Percentiles rank a stretch among this genome's conserved stretches.
These are phyloP conservation scores for Talaromyces thailandensis DNA, from an alignment of 495 filamentous ascomycete genomes.

Conservation along the genomic window DNA sequence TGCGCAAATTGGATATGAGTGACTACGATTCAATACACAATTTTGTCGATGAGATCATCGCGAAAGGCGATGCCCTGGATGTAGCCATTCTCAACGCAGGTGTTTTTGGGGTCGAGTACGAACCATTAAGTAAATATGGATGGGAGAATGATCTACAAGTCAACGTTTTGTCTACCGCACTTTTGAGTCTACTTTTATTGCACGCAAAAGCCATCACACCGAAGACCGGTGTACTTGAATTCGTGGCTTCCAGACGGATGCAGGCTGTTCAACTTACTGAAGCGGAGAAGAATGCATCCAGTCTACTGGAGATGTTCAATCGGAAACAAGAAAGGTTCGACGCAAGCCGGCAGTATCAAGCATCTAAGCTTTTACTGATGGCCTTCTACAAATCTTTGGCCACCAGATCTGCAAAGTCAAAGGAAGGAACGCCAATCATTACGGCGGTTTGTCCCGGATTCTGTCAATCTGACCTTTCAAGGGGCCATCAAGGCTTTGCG, in stretches of 20 bases:
- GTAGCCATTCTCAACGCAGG: constrained; percentile 19
- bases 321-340: background rate
- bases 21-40: constrained; percentile 18
- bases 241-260: constrained; percentile 1
- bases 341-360: constrained; percentile 6
- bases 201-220: constrained; percentile 13
- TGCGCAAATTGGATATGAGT: constrained; percentile 18
- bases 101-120: background rate
- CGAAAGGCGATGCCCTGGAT: constrained; percentile 6
- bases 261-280: constrained; percentile 1
- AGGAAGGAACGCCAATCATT: constrained; percentile 6
- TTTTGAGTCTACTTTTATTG: constrained; percentile 29
- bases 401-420: background rate
- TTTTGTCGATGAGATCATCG: constrained; percentile 13
- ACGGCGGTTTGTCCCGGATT: constrained; percentile 10
- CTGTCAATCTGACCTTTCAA: constrained; percentile 7
- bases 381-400: constrained; percentile 4
- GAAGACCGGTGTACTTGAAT: background rate
- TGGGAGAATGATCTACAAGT: constrained; percentile 18
- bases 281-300: background rate
- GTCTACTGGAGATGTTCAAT: background rate
- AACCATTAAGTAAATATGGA: constrained; percentile 28
- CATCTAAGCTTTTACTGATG: constrained; percentile 14
- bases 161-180: constrained; percentile 40
- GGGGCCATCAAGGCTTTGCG: background rate